These are phyloP conservation scores for Agaricus sinodeliciosus DNA, from an alignment of 768 basidiomycete genomes.

Conservation along the genomic window DNA sequence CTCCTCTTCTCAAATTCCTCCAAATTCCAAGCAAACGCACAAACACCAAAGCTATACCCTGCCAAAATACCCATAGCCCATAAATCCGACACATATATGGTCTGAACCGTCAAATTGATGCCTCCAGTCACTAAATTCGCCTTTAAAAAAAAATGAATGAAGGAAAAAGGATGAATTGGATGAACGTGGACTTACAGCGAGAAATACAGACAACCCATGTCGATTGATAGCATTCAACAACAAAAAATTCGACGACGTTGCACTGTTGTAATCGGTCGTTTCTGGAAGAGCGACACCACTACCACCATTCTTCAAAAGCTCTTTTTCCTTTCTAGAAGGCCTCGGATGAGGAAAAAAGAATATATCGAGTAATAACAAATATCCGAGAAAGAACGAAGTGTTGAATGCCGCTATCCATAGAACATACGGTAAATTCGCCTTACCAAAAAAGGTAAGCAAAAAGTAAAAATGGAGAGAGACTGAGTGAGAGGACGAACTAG, in stretches of 20 bases:
- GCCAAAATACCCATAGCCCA: conserved; percentile 57
- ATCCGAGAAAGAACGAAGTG: conserved; percentile 74
- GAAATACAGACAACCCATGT: conserved; percentile 75
- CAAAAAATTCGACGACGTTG: conserved; percentile 37
- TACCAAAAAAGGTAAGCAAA: no score
- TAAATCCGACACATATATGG: conserved; percentile 65
- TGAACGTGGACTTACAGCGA: conserved; percentile 64
- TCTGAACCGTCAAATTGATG: conserved; percentile 71
- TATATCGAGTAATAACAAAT: conserved; percentile 67
- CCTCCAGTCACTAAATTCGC: conserved; percentile 85
- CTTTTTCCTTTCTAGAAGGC: conserved; percentile 13
- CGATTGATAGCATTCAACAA: conserved; percentile 79
- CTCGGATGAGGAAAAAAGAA: conserved; percentile 48
- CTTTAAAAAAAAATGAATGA: conserved; percentile 28
- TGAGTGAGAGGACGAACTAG: conserved; percentile 33
- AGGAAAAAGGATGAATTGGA: background rate
- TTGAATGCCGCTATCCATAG: conserved; percentile 90
- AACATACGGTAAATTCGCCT: conserved; percentile 89
- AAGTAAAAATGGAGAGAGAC: no score
- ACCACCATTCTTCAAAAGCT: conserved; percentile 5
- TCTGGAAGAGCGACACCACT: background rate
- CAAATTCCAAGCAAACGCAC: conserved; percentile 53
- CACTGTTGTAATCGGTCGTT: no score
- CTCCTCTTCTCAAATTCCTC: background rate
- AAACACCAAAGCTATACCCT: conserved; percentile 54